These are phyloP conservation scores for Clitopilus hobsonii DNA, from an alignment of 768 basidiomycete genomes.

Conservation along the genomic window DNA sequence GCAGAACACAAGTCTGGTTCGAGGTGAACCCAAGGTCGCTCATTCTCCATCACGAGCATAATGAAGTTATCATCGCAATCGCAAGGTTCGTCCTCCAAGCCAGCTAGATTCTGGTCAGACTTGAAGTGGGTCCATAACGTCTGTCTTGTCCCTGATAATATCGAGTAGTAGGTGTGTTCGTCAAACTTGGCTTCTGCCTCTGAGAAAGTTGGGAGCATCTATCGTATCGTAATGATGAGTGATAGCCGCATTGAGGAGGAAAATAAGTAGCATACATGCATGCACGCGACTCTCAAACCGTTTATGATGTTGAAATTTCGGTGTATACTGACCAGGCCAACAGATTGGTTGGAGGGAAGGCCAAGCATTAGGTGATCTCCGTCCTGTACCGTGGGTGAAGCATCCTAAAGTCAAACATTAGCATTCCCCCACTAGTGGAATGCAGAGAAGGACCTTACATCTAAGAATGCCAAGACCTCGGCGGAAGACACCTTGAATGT, in stretches of 20 bases:
- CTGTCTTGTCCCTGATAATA: background rate
- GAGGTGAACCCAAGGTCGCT: background rate
- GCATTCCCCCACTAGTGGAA: no score
- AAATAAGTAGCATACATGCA: constrained; percentile 12
- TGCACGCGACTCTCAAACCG: constrained; percentile 4
- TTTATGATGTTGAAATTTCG: constrained; percentile 8
- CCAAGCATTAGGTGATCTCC: constrained; percentile 7
- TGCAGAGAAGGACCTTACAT: background rate
- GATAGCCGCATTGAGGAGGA: no score
- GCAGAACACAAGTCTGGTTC: background rate
- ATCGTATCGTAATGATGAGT: background rate
- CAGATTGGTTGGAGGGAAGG: constrained; percentile 2
- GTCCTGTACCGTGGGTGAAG: background rate
- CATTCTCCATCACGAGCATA: background rate
- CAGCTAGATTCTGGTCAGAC: background rate
- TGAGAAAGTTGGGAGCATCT: background rate
- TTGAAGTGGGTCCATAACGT: constrained; percentile 3
- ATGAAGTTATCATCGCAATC: background rate
- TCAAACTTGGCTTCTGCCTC: background rate
- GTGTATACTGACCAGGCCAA: constrained; percentile 4
- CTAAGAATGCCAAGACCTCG: constrained; percentile 4
- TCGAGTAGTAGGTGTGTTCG: background rate
- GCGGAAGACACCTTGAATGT: background rate
- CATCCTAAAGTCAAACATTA: no score
- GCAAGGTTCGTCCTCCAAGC: constrained; percentile 4